Percentiles rank a stretch among this genome's conserved stretches.
Evolutionary conservation across 768 basidiomycete species (phyloP).

Genomic region (Pleurotus djamor): DNA sequence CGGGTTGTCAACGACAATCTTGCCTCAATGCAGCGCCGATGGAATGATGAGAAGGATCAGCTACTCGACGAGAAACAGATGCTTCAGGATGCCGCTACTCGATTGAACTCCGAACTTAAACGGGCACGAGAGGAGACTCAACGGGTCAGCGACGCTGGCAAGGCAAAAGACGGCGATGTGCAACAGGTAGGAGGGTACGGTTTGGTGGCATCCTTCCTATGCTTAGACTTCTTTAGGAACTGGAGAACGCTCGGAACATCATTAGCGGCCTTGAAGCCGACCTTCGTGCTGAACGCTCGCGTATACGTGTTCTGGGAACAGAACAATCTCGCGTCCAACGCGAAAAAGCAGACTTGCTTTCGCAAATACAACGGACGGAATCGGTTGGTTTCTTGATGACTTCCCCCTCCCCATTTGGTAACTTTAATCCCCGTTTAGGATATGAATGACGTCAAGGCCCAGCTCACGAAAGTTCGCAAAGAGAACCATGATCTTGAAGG

Average conservation of each 20-base stretch:
- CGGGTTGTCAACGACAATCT: constrained; percentile 63
- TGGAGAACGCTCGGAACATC: constrained; percentile 61
- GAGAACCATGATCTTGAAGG: constrained; percentile 73
- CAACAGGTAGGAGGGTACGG: constrained; percentile 46
- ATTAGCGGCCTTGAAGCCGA: constrained; percentile 71
- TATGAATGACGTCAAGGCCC: constrained; percentile 72
- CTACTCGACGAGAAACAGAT: constrained; percentile 70
- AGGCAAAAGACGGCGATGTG: constrained; percentile 44
- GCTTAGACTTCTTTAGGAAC: constrained; percentile 47
- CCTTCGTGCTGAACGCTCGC: constrained; percentile 67
- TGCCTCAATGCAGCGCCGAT: constrained; percentile 60
- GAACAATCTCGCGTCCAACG: constrained; percentile 64
- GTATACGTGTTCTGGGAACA: constrained; percentile 56
- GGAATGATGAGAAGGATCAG: constrained; percentile 65
- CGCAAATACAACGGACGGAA: constrained; percentile 70
- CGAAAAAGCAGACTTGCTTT: constrained; percentile 62
- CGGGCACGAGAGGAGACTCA: constrained; percentile 55
- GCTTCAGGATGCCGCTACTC: constrained; percentile 68
- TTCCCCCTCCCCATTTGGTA: background rate
- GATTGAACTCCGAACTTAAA: constrained; percentile 60
- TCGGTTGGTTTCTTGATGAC: constrained; percentile 38
- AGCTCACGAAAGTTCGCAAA: constrained; percentile 67
- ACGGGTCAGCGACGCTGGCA: constrained; percentile 51
- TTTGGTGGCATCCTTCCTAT: background rate
- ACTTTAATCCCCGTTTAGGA: constrained; percentile 44